phyloP scores from a whole-genome alignment of 164 flowering plant genomes.

The Sextonia rubra region DNA sequence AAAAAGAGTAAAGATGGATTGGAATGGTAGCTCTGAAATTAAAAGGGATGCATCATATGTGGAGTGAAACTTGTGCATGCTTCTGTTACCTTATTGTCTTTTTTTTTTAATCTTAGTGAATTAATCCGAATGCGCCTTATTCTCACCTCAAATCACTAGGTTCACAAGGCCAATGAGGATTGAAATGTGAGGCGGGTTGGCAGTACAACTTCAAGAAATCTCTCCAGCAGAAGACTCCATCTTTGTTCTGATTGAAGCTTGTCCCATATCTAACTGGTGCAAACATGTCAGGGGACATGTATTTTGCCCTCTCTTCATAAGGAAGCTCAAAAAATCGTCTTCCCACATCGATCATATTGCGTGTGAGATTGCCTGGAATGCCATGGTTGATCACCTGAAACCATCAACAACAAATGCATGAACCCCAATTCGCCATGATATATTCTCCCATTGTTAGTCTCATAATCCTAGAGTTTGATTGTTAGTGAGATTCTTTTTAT shows the following conservation, averaged over 20 bases:
- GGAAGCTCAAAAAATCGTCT: slow-evolving; percentile 71
- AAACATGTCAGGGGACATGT: slow-evolving; percentile 58
- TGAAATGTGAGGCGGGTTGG: slow-evolving; percentile 38
- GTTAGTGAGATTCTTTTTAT: not conserved
- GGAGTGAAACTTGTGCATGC: not conserved
- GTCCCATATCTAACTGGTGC: slow-evolving; percentile 83
- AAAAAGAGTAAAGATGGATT: not conserved
- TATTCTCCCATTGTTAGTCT: too few relatives aligned
- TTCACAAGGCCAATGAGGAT: slow-evolving; percentile 73
- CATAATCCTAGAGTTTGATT: not conserved
- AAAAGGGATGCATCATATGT: not conserved
- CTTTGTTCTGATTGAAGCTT: slow-evolving; percentile 77
- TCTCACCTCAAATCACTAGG: slow-evolving; percentile 64
- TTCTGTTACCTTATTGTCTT: not conserved
- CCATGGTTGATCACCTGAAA: slow-evolving; percentile 81
- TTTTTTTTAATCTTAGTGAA: not conserved
- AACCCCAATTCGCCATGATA: not conserved
- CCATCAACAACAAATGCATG: not conserved
- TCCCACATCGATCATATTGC: slow-evolving; percentile 44
- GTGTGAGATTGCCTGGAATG: slow-evolving; percentile 35
- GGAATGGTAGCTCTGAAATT: not conserved
- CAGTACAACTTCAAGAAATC: slow-evolving; percentile 78
- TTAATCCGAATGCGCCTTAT: too few relatives aligned
- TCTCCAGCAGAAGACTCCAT: slow-evolving; percentile 85
- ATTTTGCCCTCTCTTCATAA: slow-evolving; percentile 58